Evolutionary conservation across 805 yeast genomes (phyloP), one percentile per base, ranked within the genome.

Genomic region (Novakomyces olei): DNA sequence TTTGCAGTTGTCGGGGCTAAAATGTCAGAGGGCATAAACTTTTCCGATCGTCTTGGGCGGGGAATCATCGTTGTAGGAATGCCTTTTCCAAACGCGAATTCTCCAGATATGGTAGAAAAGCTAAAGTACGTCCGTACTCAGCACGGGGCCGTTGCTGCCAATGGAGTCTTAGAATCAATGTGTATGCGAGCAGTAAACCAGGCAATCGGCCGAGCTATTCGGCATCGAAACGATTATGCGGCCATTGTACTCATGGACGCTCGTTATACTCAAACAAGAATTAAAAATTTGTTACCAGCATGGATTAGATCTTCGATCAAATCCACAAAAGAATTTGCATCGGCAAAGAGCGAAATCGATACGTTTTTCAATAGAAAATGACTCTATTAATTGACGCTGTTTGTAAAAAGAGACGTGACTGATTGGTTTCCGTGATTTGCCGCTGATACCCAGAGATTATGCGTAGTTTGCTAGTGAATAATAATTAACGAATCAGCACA

Each of bases 141-240:
- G 15, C 9, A 15, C 5, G 25, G 17, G 9, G 7, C 15, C 12
- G n/a, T 7, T 7, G 10, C 14, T 12, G 18, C 15, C 15, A 23
- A 23, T 14, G 33, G 33, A 10, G 23, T 29, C 14, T 74, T 77
- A 44, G 92, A 81, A 42, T 79, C 77, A 43, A 56, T 79, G 5
- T 81, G 93, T 46, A 75, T 85, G 88, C 67, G 81, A 33, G 76
- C 92, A 0, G 80, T 83, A 1, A 83, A 83, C 47, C 96, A 83
- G 50, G 71, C 92, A 52, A 72, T 85, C 8, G 96, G 95, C 0
- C 62, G 96, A 40, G 78, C 94, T 5, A 83, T 83, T 26, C 58
- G 96, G 38, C 93, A 83, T 48, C 63, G 63, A 17, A 61, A 64
- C 27, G 96, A 85, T 50, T 81, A 76, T 46, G 72, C 95, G 0